These are phyloP conservation scores for Neurospora sp. DNA, from an alignment of 495 filamentous ascomycete species.

Conservation along the genomic window DNA sequence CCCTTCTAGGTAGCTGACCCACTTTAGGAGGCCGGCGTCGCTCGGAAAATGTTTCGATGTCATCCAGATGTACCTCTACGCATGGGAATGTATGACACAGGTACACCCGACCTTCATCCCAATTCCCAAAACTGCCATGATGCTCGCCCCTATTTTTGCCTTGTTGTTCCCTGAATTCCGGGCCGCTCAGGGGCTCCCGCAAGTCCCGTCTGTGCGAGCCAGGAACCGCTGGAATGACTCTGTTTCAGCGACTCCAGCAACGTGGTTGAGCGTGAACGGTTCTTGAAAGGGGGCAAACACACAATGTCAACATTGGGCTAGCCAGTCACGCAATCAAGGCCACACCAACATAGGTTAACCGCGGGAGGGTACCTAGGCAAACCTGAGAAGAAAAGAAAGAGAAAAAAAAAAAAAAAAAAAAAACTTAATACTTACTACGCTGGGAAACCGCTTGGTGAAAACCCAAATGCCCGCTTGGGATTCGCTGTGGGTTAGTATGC, in stretches of 20 bases:
- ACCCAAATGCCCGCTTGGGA: not conserved
- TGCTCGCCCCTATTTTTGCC: not conserved
- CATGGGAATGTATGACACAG: not conserved
- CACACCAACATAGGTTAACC: not conserved
- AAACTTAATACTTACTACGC: not conserved
- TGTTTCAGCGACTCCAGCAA: not conserved
- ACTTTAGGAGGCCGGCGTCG: not conserved
- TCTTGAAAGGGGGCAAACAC: not conserved
- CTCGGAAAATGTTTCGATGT: not conserved
- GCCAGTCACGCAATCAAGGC: not conserved
- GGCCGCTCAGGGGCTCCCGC: not conserved
- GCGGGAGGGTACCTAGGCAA: not conserved
- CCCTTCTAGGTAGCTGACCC: not conserved
- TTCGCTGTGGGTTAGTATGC: not conserved
- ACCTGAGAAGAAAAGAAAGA: no score
- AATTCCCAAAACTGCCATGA: not conserved
- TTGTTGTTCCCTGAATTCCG: not conserved
- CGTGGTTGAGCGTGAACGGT: not conserved
- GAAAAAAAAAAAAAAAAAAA: not conserved
- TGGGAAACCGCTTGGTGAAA: not conserved
- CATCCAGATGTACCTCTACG: not conserved
- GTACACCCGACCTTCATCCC: not conserved
- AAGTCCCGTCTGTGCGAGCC: not conserved
- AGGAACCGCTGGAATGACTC: not conserved
- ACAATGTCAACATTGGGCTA: not conserved